These are phyloP conservation scores for Verticillium tricorpus DNA, from an alignment of 2,329 filamentous ascomycete species.

Conservation along the genomic window DNA sequence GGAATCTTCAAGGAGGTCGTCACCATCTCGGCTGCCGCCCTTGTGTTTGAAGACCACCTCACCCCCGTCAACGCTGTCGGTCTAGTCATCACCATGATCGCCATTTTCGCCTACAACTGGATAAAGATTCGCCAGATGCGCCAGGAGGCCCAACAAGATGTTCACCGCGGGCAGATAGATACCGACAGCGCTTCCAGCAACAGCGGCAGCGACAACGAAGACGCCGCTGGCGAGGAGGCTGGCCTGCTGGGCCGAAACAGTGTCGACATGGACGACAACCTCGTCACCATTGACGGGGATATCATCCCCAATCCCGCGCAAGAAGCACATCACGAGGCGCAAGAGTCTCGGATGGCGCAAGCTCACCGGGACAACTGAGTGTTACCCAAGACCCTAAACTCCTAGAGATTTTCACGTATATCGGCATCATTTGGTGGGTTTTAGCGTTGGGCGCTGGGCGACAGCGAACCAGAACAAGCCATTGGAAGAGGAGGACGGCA, in stretches of 20 bases:
- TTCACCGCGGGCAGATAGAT: constrained; percentile 36
- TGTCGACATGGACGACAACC: constrained; percentile 28
- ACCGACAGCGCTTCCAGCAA: constrained; percentile 29
- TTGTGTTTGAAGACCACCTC: constrained; percentile 84
- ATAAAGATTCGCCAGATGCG: constrained; percentile 92
- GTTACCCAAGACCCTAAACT: not conserved
- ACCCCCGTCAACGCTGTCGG: constrained; percentile 85
- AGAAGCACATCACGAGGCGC: constrained; percentile 12
- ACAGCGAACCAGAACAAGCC: not conserved
- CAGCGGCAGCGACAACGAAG: constrained; percentile 37
- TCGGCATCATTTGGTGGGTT: not conserved
- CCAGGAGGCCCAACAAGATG: constrained; percentile 58
- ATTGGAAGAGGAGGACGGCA: not conserved
- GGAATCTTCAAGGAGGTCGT: constrained; percentile 99
- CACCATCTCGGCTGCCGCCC: constrained; percentile 82
- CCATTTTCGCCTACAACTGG: constrained; percentile 89
- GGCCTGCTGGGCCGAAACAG: constrained; percentile 37
- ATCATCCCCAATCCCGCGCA: constrained; percentile 28
- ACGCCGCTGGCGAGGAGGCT: constrained; percentile 39
- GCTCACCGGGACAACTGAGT: constrained; percentile 10
- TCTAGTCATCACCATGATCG: constrained; percentile 79
- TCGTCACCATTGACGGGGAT: constrained; percentile 36
- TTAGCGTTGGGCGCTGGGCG: not conserved
- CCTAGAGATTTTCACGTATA: not conserved
- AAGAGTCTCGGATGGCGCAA: constrained; percentile 10